phyloP scores from a whole-genome alignment of 129 eudicot species.

The Dittrichia graveolens region DNA sequence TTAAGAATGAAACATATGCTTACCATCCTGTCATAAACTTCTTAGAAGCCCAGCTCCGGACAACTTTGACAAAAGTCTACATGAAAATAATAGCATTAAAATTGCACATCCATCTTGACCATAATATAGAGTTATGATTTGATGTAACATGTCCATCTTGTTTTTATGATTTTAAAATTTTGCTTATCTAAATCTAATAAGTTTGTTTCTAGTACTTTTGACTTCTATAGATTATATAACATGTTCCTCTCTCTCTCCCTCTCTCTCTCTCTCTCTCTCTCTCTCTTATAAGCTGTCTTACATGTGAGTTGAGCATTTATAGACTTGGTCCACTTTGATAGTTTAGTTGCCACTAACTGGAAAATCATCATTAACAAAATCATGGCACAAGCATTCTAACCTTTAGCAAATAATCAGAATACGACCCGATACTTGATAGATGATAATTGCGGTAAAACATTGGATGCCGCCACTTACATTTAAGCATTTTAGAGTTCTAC shows the following conservation, averaged over 20 bases:
- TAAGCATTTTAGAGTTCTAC: no score
- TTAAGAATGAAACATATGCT: conserved; percentile 22
- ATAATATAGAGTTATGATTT: background rate
- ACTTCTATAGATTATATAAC: background rate
- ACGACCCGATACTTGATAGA: no score
- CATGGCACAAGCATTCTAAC: no score
- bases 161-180: background rate
- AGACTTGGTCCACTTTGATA: no score
- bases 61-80: conserved; percentile 81
- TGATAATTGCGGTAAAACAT: no score
- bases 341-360: no score
- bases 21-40: conserved; percentile 99
- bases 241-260: no score
- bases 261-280: no score
- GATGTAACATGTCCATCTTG: background rate
- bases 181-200: background rate
- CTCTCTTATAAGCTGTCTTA: background rate
- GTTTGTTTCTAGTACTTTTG: background rate
- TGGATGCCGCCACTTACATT: no score
- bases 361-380: no score
- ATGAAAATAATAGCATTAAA: background rate
- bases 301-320: background rate
- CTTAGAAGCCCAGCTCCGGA: conserved; percentile 97
- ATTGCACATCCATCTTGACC: conserved; percentile 1
- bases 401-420: no score